Evolutionary conservation across 2,329 filamentous ascomycete species (phyloP).

Genomic region (Diaporthe aspalathi): DNA sequence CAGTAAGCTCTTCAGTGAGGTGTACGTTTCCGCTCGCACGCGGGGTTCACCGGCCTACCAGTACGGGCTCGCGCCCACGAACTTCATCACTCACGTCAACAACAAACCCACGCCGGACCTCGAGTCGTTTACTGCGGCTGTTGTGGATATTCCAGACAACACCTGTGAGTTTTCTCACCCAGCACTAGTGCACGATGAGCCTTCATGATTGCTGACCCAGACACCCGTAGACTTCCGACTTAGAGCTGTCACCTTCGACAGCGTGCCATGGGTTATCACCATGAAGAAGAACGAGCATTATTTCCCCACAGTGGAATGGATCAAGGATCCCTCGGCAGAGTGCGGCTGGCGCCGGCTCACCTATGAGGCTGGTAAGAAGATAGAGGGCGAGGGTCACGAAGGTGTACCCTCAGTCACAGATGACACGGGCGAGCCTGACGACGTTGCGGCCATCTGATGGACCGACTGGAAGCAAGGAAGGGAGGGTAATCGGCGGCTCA

Average conservation of each 20-base stretch:
- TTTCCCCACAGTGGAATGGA: slow-evolving; percentile 77
- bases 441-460: slow-evolving; percentile 24
- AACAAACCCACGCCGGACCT: slow-evolving; percentile 86
- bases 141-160: slow-evolving; percentile 91
- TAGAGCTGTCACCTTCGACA: slow-evolving; percentile 98
- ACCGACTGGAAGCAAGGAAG: neutral
- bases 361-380: slow-evolving; percentile 39
- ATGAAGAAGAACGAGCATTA: slow-evolving; percentile 99
- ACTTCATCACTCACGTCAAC: slow-evolving; percentile 98
- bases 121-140: slow-evolving; percentile 81
- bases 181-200: neutral
- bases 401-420: slow-evolving; percentile 36
- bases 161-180: slow-evolving; percentile 71
- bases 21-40: slow-evolving; percentile 91
- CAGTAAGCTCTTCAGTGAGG: slow-evolving; percentile 93
- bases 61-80: slow-evolving; percentile 93
- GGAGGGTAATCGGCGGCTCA: neutral
- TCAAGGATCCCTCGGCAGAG: slow-evolving; percentile 54
- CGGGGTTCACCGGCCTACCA: slow-evolving; percentile 87
- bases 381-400: slow-evolving; percentile 39
- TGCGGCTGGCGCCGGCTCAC: slow-evolving; percentile 39
- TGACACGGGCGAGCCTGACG: slow-evolving; percentile 38
- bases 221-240: slow-evolving; percentile 83
- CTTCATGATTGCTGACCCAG: slow-evolving; percentile 38
- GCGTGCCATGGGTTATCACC: slow-evolving; percentile 98